Percentiles rank a stretch among this genome's conserved stretches.
phyloP scores from a whole-genome alignment of 176 grass and related monocot species.

The Cocos nucifera region DNA sequence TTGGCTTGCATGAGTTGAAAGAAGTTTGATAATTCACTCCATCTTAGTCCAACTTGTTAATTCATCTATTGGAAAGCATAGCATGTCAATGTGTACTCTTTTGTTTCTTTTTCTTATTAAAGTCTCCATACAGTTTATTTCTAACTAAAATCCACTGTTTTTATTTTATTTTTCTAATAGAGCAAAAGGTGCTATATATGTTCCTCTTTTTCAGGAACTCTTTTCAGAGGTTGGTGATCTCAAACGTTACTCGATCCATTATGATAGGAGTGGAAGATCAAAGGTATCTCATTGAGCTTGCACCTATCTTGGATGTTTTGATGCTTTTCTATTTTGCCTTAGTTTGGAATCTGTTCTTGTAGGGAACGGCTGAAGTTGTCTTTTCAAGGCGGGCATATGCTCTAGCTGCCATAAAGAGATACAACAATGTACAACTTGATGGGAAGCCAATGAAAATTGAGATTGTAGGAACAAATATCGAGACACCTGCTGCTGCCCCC shows the following conservation, averaged over 20 bases:
- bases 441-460: conserved; percentile 86
- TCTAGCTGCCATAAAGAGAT: conserved; percentile 65
- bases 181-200: background rate
- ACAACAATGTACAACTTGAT: conserved; percentile 75
- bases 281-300: conserved; percentile 35
- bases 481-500: conserved; percentile 17
- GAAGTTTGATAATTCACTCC: too few species aligned
- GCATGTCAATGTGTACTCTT: too few species aligned
- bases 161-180: too few species aligned
- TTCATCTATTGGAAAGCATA: too few species aligned
- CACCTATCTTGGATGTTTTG: background rate
- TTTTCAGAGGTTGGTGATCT: conserved; percentile 75
- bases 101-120: too few species aligned
- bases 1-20: too few species aligned
- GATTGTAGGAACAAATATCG: conserved; percentile 49
- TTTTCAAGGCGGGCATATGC: conserved; percentile 77
- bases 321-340: background rate
- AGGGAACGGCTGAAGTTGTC: conserved; percentile 87
- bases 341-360: conserved; percentile 5
- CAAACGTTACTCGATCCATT: conserved; percentile 81
- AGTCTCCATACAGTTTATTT: too few species aligned
- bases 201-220: conserved; percentile 45
- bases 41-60: too few species aligned
- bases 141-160: too few species aligned
- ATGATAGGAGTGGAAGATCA: conserved; percentile 64